Base-by-base conservation (phyloP, 2,329 filamentous ascomycete species). In the Alternaria triticina region DNA sequence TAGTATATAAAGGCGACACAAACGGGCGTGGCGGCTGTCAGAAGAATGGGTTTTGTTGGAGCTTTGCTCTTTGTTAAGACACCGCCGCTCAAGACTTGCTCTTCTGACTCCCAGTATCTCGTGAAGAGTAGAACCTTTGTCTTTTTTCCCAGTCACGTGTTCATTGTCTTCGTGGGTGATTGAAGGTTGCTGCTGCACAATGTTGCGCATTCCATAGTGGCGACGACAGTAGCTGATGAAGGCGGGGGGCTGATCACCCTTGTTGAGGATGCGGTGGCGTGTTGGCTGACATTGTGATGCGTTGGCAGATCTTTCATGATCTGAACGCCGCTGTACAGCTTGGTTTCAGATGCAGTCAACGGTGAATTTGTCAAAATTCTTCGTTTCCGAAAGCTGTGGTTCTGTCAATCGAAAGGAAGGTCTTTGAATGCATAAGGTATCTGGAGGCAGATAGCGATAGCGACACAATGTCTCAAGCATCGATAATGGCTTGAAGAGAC, bases 401-500 rank as follows among this genome's bases (percentile, higher is more conserved):
- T 5, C 10, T 51, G 8, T 17, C 40, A 49, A 30, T 5, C 30
- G 17, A 33, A 22, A 12, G 30, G 22, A 25, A 13, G 11, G 17
- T 28, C 20, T 51, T 40, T 17, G 13, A 13, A 12, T 27, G 7
- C 15, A 10, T 46, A 25, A 23, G 45, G 40, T 17, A 25, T 15
- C 45, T 27, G 12, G 9, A 15, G 12, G 15, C 25, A 30, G 12
- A 17, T 12, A 33, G 51, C 51, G 27, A 12, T 17, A 13, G 59
- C n/a, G 33, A 52, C 43, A 22, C 15, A 15, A 22, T 27, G 49
- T 63, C 36, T 75, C 64, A 78, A 59, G 68, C 61, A 15, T 64
- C 88, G 80, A 75, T 79, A 49, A 91, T 88, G 28, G 86, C 82
- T 65, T 91, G 88, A 22, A 92, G 81, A 4, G 80, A 81, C 49